Evolutionary conservation across 805 yeast species (phyloP).

Genomic region (Sugiyamaella marilandica): DNA sequence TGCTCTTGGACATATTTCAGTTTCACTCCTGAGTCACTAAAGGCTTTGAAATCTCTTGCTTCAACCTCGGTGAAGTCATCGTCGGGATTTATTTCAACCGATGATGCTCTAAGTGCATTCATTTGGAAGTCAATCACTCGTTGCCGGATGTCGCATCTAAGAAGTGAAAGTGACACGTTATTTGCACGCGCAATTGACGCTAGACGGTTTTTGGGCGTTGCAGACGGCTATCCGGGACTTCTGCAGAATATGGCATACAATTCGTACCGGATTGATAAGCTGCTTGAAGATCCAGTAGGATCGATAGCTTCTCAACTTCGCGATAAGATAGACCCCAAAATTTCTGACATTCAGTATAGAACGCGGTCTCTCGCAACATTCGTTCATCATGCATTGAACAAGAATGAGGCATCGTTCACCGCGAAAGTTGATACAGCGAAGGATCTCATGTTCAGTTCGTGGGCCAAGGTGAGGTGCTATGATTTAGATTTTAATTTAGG

Average conservation of each 20-base stretch:
- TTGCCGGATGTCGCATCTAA: background rate
- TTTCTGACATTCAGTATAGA: background rate
- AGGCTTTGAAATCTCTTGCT: conserved; percentile 4
- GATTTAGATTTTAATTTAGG: conserved; percentile 15
- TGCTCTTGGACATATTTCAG: conserved; percentile 10
- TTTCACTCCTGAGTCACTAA: background rate
- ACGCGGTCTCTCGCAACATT: conserved; percentile 9
- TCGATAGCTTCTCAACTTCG: conserved; percentile 11
- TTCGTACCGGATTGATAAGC: background rate
- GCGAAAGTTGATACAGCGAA: conserved; percentile 3
- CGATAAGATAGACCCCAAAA: conserved; percentile 6
- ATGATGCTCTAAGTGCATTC: conserved; percentile 12
- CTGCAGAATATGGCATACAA: conserved; percentile 12
- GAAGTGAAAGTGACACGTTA: background rate
- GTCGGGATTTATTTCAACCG: conserved; percentile 10
- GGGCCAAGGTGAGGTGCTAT: conserved; percentile 14
- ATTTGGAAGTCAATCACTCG: conserved; percentile 8
- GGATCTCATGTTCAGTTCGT: conserved; percentile 16
- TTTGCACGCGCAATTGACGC: conserved; percentile 14
- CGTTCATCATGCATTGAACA: background rate
- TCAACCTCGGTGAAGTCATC: background rate
- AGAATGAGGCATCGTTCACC: background rate
- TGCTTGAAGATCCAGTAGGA: conserved; percentile 11
- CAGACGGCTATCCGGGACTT: conserved; percentile 11
- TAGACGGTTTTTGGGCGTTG: conserved; percentile 1